Evolutionary conservation across 148 eudicot genomes (phyloP).

Genomic region (Rhododendron mucronatum): DNA sequence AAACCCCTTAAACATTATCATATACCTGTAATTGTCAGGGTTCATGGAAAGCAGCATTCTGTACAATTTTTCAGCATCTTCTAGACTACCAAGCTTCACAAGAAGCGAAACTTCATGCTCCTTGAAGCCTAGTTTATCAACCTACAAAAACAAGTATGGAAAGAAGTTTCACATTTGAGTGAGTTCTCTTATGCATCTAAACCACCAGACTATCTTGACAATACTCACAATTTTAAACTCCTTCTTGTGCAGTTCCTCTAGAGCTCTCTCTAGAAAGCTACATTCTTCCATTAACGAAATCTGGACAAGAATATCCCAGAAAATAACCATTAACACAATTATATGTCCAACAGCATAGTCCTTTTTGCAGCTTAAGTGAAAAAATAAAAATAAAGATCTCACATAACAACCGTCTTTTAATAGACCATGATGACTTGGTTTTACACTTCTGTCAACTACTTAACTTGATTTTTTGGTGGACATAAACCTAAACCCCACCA

Average conservation of each 20-base stretch:
- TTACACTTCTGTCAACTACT: not conserved
- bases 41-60: conserved; percentile 77
- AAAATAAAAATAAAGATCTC: not conserved
- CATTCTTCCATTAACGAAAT: conserved; percentile 88
- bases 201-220: not conserved
- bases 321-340: not conserved
- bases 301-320: conserved; percentile 28
- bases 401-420: not conserved
- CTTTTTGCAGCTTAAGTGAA: not conserved
- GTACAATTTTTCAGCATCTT: conserved; percentile 70
- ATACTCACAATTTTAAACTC: conserved; percentile 76
- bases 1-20: not conserved
- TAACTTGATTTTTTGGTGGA: not conserved
- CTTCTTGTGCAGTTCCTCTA: conserved; percentile 74
- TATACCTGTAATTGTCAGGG: conserved; percentile 94
- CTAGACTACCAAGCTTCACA: conserved; percentile 64
- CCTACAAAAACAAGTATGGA: conserved; percentile 33
- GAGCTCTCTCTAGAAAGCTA: conserved; percentile 69
- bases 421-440: not conserved
- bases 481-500: not conserved
- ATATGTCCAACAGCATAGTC: not conserved
- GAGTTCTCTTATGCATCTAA: not conserved
- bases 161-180: conserved; percentile 6
- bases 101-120: conserved; percentile 91
- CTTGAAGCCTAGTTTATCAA: conserved; percentile 77